Percentiles rank a stretch among this genome's conserved stretches.
Evolutionary conservation across 2,329 filamentous ascomycete species (phyloP).

Genomic region (Aspergillus persii): DNA sequence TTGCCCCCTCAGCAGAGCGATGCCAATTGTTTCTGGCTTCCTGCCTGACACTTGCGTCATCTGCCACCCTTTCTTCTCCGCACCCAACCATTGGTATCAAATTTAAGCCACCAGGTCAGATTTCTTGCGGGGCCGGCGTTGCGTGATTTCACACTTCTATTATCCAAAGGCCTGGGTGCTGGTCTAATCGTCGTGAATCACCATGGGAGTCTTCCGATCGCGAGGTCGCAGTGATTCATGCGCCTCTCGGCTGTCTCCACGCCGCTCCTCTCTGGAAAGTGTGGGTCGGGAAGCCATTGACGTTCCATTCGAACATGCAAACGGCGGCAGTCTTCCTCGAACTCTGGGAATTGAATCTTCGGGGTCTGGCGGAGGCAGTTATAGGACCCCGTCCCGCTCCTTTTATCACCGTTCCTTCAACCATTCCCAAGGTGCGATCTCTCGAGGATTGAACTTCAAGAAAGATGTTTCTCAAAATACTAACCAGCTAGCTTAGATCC

Average conservation of each 20-base stretch:
- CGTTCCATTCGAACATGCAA: constrained; percentile 28
- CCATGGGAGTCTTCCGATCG: constrained; percentile 30
- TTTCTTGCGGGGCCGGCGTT: not conserved
- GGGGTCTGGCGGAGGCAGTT: constrained; percentile 31
- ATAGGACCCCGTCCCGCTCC: constrained; percentile 44
- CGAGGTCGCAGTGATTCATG: constrained; percentile 31
- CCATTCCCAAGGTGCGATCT: constrained; percentile 36
- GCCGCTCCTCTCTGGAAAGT: constrained; percentile 22
- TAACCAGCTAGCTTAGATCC: constrained; percentile 55
- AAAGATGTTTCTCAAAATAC: constrained; percentile 2
- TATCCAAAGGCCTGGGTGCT: not conserved
- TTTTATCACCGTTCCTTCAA: constrained; percentile 48
- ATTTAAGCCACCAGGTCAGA: not conserved
- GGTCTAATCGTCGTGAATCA: not conserved
- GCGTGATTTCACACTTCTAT: not conserved
- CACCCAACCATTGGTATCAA: not conserved
- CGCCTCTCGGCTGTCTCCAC: constrained; percentile 24
- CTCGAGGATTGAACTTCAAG: not conserved
- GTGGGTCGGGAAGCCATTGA: constrained; percentile 21
- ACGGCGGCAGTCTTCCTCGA: constrained; percentile 27
- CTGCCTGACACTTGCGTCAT: constrained; percentile 20
- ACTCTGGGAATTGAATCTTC: constrained; percentile 27
- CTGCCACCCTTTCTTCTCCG: constrained; percentile 5
- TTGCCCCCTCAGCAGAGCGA: constrained; percentile 6
- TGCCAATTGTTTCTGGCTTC: constrained; percentile 12